These are phyloP conservation scores for Suillus occidentalis DNA, from an alignment of 768 basidiomycete species.

Conservation along the genomic window DNA sequence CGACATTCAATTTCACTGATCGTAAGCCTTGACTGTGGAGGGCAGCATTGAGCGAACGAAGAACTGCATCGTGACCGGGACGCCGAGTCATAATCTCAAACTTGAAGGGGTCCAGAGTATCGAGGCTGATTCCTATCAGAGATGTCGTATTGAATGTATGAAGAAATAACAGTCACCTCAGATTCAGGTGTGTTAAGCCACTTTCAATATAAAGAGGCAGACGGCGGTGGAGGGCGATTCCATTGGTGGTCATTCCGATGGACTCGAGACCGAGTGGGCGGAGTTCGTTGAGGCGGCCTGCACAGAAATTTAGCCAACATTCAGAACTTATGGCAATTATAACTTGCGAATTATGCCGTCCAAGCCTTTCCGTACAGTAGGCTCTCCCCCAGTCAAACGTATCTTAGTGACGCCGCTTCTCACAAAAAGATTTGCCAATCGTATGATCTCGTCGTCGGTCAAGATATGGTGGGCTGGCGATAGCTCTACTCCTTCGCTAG, in stretches of 20 bases:
- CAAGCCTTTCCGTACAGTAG: constrained; percentile 78
- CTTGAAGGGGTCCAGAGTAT: constrained; percentile 83
- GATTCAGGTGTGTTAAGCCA: constrained; percentile 76
- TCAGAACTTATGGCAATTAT: background rate
- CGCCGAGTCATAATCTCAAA: constrained; percentile 87
- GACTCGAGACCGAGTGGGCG: constrained; percentile 61
- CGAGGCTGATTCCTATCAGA: constrained; percentile 49
- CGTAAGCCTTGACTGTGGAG: constrained; percentile 47
- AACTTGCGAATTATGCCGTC: constrained; percentile 63
- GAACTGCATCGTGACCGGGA: constrained; percentile 71
- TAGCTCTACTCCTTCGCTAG: constrained; percentile 72
- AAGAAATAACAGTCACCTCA: constrained; percentile 45
- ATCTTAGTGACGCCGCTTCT: constrained; percentile 84
- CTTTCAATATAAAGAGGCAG: constrained; percentile 65
- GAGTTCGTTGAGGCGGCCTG: constrained; percentile 65
- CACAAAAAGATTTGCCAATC: constrained; percentile 76
- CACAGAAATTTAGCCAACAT: constrained; percentile 11
- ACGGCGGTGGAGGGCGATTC: constrained; percentile 70
- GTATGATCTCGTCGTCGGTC: constrained; percentile 72
- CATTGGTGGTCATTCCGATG: constrained; percentile 87
- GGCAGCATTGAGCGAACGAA: constrained; percentile 67
- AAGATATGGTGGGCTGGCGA: constrained; percentile 70
- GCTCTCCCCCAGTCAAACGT: constrained; percentile 85
- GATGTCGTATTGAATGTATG: constrained; percentile 4
- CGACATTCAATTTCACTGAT: constrained; percentile 81